Base-by-base conservation (phyloP, 2,329 filamentous ascomycete species). In the Ascocoryne sarcoides region DNA sequence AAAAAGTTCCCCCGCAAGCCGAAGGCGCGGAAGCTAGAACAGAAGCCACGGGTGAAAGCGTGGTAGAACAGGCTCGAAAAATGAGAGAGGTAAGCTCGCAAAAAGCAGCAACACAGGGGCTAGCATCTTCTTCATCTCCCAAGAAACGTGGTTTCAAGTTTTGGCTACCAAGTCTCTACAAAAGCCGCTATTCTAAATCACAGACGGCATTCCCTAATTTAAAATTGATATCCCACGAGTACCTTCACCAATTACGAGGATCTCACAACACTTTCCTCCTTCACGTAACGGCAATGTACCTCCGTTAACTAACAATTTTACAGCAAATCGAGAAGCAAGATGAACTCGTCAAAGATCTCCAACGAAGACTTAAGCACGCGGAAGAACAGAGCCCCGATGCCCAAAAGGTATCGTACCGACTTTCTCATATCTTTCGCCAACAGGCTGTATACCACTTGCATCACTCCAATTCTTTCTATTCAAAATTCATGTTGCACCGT, bases 51-150 rank as follows among this genome's bases (percentile, higher is more conserved):
- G 30, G 38, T 7, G 23, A 26, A 26, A 12, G 23, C 14, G 40
- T 40, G 36, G 29, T 34, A 10, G 40, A 43, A 36, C 34, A 37
- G 7, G 7, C 23, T 26, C 23, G 12, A 14, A 40, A 21, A 20
- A 26, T 32, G 55, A 72, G 73, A 49, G 70, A 78, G 70, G 76
- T 79, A 60, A 71, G 73, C 40, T 12, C 7, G 23, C 7, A 26
- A 12, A 26, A 26, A 7, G 7, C 23, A 26, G 29, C 29, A 29
- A 21, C 16, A 29, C 37, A 16, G 29, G 20, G n/a, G 21, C 17
- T 28, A 40, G 34, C 15, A 23, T n/a, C n/a, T n/a, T n/a, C n/a
- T n/a, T n/a, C n/a, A 10, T 34, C 19, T 23, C 9, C 7, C 12
- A 7, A 26, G 12, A 12, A 7, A 12, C 23, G 7, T 26, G 23